Percentiles rank a stretch among this genome's conserved stretches.
phyloP scores from a whole-genome alignment of 2,329 filamentous ascomycete species.

The Cordyceps tenuipes region DNA sequence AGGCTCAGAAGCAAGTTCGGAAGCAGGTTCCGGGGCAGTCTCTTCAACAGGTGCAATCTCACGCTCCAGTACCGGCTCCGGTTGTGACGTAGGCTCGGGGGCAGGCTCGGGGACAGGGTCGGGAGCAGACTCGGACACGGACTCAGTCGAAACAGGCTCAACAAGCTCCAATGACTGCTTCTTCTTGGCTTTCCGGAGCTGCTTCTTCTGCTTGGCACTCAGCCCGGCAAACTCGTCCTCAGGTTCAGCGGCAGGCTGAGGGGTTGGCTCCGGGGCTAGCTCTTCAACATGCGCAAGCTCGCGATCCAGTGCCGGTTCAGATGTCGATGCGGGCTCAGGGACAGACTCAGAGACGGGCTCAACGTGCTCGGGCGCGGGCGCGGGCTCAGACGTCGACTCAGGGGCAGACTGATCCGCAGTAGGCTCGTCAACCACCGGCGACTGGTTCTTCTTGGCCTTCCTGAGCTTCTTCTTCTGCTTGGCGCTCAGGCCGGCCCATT shows the following conservation, averaged over 20 bases:
- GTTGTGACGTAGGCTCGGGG: not conserved
- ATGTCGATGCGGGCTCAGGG: not conserved
- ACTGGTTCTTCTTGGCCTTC: conserved; percentile 17
- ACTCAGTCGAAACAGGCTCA: not conserved
- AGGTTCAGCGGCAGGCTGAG: too few species aligned
- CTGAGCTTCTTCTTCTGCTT: conserved; percentile 22
- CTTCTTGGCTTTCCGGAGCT: conserved; percentile 19
- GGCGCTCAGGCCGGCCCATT: conserved; percentile 10
- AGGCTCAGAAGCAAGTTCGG: not conserved
- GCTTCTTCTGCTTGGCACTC: conserved; percentile 19
- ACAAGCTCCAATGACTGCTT: conserved; percentile 7
- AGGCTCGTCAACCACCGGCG: not conserved
- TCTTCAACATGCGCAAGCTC: too few species aligned
- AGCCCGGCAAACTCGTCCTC: not conserved
- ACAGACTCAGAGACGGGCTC: not conserved
- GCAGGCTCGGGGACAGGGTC: not conserved
- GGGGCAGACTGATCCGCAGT: not conserved
- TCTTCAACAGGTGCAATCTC: not conserved
- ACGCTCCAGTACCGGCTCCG: not conserved
- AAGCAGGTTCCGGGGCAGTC: not conserved
- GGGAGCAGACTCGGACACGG: not conserved
- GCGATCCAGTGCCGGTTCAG: too few species aligned
- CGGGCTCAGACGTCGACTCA: not conserved
- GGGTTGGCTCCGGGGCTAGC: too few species aligned
- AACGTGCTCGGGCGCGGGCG: not conserved